Evolutionary conservation across 345 rosid species (phyloP).

Genomic region (Ailanthus altissimus): DNA sequence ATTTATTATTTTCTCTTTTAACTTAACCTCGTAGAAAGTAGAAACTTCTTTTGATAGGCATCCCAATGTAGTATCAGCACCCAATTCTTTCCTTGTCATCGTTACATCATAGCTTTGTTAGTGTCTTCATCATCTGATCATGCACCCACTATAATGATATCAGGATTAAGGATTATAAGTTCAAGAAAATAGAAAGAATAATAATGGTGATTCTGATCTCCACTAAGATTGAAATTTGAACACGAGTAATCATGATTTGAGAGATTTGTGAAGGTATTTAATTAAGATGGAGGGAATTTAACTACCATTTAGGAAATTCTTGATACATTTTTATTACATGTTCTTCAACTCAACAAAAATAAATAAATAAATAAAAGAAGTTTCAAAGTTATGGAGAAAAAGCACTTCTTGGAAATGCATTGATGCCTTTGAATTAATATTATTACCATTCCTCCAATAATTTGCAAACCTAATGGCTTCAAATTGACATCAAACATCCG

Average conservation of each 20-base stretch:
- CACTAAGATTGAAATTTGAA: conserved; percentile 6
- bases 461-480: background rate
- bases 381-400: too few species aligned
- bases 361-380: too few species aligned
- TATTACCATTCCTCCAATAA: too few species aligned
- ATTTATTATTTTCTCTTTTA: background rate
- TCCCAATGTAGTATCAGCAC: background rate
- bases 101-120: background rate
- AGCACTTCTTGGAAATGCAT: too few species aligned
- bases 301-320: too few species aligned
- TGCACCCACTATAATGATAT: background rate
- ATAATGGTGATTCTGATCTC: conserved; percentile 7
- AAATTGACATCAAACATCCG: background rate
- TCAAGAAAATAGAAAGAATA: background rate
- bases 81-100: background rate
- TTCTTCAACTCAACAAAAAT: too few species aligned
- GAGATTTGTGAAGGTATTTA: background rate
- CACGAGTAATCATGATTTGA: too few species aligned
- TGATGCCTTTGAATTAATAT: too few species aligned
- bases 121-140: background rate
- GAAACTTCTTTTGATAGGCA: background rate
- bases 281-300: background rate
- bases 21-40: background rate
- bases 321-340: too few species aligned
- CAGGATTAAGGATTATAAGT: background rate